Percentiles rank a stretch among this genome's conserved stretches.
Conservation (phyloP, 2,329 filamentous ascomycete genomes). For the Fusarium sp. region DNA sequence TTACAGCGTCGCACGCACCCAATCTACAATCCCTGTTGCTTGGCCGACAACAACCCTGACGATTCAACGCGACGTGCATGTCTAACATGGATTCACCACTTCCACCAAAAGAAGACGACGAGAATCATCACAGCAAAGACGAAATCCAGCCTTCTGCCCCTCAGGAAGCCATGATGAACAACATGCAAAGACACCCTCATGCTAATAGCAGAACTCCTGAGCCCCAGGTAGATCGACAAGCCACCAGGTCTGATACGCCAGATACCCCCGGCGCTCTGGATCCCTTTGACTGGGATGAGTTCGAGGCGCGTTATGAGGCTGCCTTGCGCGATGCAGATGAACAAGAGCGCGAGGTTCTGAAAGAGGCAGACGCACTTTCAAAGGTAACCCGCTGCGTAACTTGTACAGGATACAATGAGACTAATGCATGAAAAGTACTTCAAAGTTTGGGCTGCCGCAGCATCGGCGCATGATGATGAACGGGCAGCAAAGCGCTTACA, state of each 20-base stretch:
- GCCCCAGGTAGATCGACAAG: constrained; percentile 54
- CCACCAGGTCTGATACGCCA: constrained; percentile 56
- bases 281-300: constrained; percentile 82
- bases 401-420: constrained; percentile 1
- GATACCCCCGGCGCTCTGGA: constrained; percentile 67
- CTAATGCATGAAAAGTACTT: constrained; percentile 73
- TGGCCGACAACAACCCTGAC: constrained; percentile 39
- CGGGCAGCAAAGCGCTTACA: constrained; percentile 84
- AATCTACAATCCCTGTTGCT: constrained; percentile 40
- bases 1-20: constrained; percentile 17
- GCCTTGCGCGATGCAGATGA: constrained; percentile 74
- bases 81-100: constrained; percentile 41
- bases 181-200: constrained; percentile 39
- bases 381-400: constrained; percentile 61
- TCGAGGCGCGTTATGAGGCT: constrained; percentile 77
- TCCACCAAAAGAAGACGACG: constrained; percentile 35
- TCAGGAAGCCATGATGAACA: constrained; percentile 43
- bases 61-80: constrained; percentile 24
- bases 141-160: constrained; percentile 26
- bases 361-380: constrained; percentile 77
- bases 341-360: constrained; percentile 75
- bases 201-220: constrained; percentile 57
- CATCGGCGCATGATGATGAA: constrained; percentile 79
- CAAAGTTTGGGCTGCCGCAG: constrained; percentile 81
- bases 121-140: constrained; percentile 33